Base-by-base conservation (phyloP, 2,329 filamentous ascomycete genomes). In the Fusarium sp. region DNA sequence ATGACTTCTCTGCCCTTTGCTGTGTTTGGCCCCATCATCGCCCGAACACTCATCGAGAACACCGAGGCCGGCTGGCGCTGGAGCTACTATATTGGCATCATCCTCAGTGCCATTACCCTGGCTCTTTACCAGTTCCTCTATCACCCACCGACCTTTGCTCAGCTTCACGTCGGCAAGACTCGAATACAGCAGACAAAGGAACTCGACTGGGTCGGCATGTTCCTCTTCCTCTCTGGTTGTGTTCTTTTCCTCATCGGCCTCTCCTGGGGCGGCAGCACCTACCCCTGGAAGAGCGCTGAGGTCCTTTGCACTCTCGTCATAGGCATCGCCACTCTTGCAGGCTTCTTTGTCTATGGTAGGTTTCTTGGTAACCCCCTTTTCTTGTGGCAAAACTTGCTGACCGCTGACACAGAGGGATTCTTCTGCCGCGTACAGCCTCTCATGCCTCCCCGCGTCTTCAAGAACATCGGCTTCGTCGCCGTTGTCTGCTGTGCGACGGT, bases 81-180 rank as follows among this genome's bases (percentile, higher is more conserved):
- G 83, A 81, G 77, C 59, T 88, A 84, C 73, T 86, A 84, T 68
- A 70, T 87, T 5, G 82, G 81, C 60, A 82, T 84, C 68, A 83
- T 85, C 55, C 76, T 83, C 59, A 80, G 78, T 37, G 78, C 76
- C n/a, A 61, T 84, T 23, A 77, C 81, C 11, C 69, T 83, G 2
- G 71, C 78, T 2, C 77, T 85, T 7, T 85, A 82, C 60, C 75
- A 77, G 36, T 77, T 84, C 65, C 82, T 84, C 59, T 87, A 86
- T 74, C 81, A 82, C 66, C 85, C 84, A 27, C 84, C 85, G 0
- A 81, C 79, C 8, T 85, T 81, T 72, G 72, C 78, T 18, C 81
- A 82, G 74, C 79, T 84, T 16, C 82, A 85, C 62, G 72, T 80
- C 27, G 74, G 77, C 39, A 82, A 80, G 72, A 77, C 78, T 2